Evolutionary conservation across 768 basidiomycete species (phyloP).

Genomic region (Mycena galopus): DNA sequence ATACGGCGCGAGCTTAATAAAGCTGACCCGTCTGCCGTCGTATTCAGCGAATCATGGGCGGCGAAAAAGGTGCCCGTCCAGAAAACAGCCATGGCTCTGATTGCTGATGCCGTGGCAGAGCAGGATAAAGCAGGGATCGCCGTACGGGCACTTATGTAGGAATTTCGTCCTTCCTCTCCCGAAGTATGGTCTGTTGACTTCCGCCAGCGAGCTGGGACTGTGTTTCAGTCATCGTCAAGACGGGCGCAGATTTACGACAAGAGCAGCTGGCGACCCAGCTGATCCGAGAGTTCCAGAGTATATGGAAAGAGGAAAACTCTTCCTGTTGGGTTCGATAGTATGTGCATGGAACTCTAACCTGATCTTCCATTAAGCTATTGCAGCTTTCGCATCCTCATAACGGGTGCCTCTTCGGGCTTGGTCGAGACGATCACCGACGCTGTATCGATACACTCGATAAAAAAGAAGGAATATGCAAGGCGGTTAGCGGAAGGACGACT

Average conservation of each 20-base stretch:
- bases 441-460: conserved; percentile 98
- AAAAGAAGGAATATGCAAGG: conserved; percentile 97
- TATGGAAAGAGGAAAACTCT: conserved; percentile 96
- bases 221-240: conserved; percentile 98
- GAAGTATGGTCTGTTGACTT: conserved; percentile 15
- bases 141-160: conserved; percentile 94
- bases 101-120: conserved; percentile 58
- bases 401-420: conserved; percentile 91
- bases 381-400: conserved; percentile 97
- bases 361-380: neutral
- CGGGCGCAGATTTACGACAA: conserved; percentile 95
- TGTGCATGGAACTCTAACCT: conserved; percentile 39
- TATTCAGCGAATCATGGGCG: conserved; percentile 96
- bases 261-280: conserved; percentile 98
- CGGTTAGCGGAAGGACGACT: conserved; percentile 84
- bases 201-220: conserved; percentile 83
- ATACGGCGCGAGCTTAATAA: conserved; percentile 94
- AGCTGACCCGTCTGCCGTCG: conserved; percentile 94
- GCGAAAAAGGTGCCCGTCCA: conserved; percentile 81
- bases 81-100: neutral
- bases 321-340: conserved; percentile 95
- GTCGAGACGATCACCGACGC: conserved; percentile 99
- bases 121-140: conserved; percentile 92
- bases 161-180: conserved; percentile 33
- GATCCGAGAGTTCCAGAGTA: conserved; percentile 91